These are phyloP conservation scores for Lactarius hengduanensis DNA, from an alignment of 768 basidiomycete species.

Conservation along the genomic window DNA sequence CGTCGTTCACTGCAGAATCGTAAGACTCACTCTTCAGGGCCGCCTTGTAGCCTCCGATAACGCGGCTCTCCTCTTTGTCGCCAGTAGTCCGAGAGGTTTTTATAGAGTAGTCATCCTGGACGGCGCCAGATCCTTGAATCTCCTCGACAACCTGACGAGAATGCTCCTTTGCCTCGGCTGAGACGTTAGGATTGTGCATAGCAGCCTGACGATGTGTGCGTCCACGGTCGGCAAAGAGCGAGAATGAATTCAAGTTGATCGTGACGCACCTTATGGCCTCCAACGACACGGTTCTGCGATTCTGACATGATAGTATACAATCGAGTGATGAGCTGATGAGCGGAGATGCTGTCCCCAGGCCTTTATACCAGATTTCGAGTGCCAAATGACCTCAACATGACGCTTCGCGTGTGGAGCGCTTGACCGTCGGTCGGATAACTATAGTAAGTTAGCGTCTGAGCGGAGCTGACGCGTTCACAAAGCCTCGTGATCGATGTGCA, in stretches of 20 bases:
- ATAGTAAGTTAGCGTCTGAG: not conserved
- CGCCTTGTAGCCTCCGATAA: conserved; percentile 35
- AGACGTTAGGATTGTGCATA: conserved; percentile 36
- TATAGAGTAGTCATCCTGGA: conserved; percentile 10
- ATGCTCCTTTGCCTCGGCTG: conserved; percentile 36
- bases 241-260: not conserved
- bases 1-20: no score
- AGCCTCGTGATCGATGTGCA: not conserved
- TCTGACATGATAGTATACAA: not conserved
- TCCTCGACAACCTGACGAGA: conserved; percentile 32
- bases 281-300: conserved; percentile 11
- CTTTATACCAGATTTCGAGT: not conserved
- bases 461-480: not conserved
- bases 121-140: conserved; percentile 24
- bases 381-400: conserved; percentile 9
- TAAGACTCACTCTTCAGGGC: conserved; percentile 32
- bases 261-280: conserved; percentile 13
- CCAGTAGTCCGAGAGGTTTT: not conserved
- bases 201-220: conserved; percentile 28
- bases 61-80: conserved; percentile 31
- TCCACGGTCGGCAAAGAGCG: not conserved
- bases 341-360: not conserved
- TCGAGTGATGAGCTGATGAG: not conserved
- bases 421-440: no score
- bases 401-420: not conserved